A percentile compares a stretch with the other conserved stretches of the same genome.
These are phyloP conservation scores for Aureobasidium vineae DNA, from an alignment of 2,329 filamentous ascomycete species.

Conservation along the genomic window DNA sequence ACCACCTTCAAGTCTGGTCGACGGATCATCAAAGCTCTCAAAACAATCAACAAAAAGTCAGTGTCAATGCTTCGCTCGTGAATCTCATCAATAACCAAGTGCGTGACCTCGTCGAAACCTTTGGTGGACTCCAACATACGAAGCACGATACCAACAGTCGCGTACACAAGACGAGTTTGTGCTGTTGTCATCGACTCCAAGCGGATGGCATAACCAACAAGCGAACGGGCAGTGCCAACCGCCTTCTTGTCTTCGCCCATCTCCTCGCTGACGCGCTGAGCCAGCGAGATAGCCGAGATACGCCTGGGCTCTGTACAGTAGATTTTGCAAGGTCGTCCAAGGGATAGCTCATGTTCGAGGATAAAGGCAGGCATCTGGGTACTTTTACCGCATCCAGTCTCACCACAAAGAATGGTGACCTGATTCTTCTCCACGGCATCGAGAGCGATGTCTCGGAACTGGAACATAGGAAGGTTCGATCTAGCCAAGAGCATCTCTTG, in stretches of 20 bases:
- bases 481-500: conserved; percentile 76
- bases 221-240: conserved; percentile 74
- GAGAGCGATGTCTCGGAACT: conserved; percentile 75
- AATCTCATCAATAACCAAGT: conserved; percentile 95
- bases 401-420: conserved; percentile 90
- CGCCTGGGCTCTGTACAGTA: conserved; percentile 94
- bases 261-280: conserved; percentile 90
- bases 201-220: conserved; percentile 92
- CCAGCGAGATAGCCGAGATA: conserved; percentile 94
- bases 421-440: conserved; percentile 74
- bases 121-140: conserved; percentile 91
- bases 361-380: conserved; percentile 96
- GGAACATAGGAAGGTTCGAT: conserved; percentile 84
- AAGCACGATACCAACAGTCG: conserved; percentile 89
- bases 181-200: conserved; percentile 82
- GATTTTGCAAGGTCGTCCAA: conserved; percentile 81
- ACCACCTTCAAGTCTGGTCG: conserved; percentile 86
- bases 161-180: conserved; percentile 83
- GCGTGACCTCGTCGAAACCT: conserved; percentile 84
- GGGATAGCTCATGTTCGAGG: conserved; percentile 79
- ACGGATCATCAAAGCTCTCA: conserved; percentile 74
- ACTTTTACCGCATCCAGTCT: conserved; percentile 96
- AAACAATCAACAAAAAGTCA: conserved; percentile 89
- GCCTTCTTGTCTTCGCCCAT: conserved; percentile 81
- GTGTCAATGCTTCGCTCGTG: conserved; percentile 96